Base-by-base conservation (phyloP, 164 flowering plant genomes). In the Tetrastigma voinierianum region DNA sequence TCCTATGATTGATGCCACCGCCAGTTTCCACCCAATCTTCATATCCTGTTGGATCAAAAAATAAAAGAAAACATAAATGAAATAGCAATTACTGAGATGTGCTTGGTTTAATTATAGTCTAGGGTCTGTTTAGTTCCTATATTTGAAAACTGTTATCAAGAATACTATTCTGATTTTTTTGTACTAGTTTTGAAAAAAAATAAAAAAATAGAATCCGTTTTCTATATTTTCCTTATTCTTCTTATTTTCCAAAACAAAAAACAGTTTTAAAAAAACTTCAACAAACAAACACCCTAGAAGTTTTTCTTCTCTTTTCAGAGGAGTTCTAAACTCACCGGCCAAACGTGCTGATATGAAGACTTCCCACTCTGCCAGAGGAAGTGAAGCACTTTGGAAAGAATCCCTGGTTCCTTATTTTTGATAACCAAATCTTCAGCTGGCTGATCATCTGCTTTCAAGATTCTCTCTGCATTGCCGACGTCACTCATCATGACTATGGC, bases 241-340 rank as follows among this genome's bases (percentile, higher is more conserved):
- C n/a, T n/a, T n/a, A n/a, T n/a, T n/a, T n/a, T n/a, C n/a, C n/a
- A n/a, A n/a, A n/a, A n/a, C n/a, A n/a, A n/a, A n/a, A n/a, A n/a
- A n/a, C n/a, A n/a, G n/a, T n/a, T n/a, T n/a, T n/a, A n/a, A n/a
- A n/a, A n/a, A n/a, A n/a, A n/a, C n/a, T n/a, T n/a, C n/a, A n/a
- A n/a, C n/a, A n/a, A n/a, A n/a, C n/a, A n/a, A n/a, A n/a, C n/a
- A n/a, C n/a, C n/a, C n/a, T n/a, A n/a, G n/a, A n/a, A n/a, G n/a
- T n/a, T n/a, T n/a, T n/a, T n/a, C n/a, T n/a, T n/a, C n/a, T n/a
- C n/a, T n/a, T n/a, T n/a, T n/a, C n/a, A n/a, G n/a, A n/a, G n/a
- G n/a, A n/a, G n/a, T 49, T 4, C 25, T 10, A 0, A 20, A 72
- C 79, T 77, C 51, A 86, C 90, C 10, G 90, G 90, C 90, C 88